Evolutionary conservation across 306 rosid genomes (phyloP).

Genomic region (Crotalaria pallida): DNA sequence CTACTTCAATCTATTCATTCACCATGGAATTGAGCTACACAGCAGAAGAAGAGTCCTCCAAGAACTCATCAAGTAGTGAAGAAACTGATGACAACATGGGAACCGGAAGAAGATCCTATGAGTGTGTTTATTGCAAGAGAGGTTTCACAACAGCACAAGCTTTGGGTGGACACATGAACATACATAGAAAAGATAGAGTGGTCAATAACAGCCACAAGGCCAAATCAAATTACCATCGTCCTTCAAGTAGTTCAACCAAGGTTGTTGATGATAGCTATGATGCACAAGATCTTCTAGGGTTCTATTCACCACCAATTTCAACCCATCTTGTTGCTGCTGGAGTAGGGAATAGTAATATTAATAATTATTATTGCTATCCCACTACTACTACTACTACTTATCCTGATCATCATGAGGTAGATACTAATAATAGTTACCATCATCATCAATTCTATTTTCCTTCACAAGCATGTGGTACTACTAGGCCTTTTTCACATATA

Average conservation of each 20-base stretch:
- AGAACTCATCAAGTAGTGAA: slow-evolving; percentile 56
- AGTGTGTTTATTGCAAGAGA: slow-evolving; percentile 86
- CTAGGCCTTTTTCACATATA: slow-evolving; percentile 24
- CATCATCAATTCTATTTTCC: slow-evolving; percentile 39
- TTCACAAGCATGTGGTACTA: slow-evolving; percentile 24
- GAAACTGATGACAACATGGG: slow-evolving; percentile 36
- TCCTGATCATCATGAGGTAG: slow-evolving; percentile 23
- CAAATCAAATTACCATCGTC: slow-evolving; percentile 24
- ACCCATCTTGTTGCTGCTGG: not conserved
- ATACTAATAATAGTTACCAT: not conserved
- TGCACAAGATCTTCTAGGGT: slow-evolving; percentile 27
- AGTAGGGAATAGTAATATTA: not conserved
- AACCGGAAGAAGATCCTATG: slow-evolving; percentile 60
- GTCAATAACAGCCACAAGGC: slow-evolving; percentile 19
- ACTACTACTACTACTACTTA: not conserved
- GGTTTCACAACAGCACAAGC: slow-evolving; percentile 94
- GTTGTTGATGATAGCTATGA: not conserved
- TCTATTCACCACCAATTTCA: slow-evolving; percentile 35
- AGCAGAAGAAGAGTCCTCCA: slow-evolving; percentile 40
- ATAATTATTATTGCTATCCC: not conserved
- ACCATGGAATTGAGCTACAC: slow-evolving; percentile 43
- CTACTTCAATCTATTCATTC: too few species aligned
- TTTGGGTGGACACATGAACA: slow-evolving; percentile 92
- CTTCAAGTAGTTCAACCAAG: slow-evolving; percentile 40
- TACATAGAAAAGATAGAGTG: slow-evolving; percentile 78